A percentile compares a stretch with the other conserved stretches of the same genome.
Evolutionary conservation across 768 basidiomycete species (phyloP).

Genomic region (Rhizopogon vinicolor): DNA sequence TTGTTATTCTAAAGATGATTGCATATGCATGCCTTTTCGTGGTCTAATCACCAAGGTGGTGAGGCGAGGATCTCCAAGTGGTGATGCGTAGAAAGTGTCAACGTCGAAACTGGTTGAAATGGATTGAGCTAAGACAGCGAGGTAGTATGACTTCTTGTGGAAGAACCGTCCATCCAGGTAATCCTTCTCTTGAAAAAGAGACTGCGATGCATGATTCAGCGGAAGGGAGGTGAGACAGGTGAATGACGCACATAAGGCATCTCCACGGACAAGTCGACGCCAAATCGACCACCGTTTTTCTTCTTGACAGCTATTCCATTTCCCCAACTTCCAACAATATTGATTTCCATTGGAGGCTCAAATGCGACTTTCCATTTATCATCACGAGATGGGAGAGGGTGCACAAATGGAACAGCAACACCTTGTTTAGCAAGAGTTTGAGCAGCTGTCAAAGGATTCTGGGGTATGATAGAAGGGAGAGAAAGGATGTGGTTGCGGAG

Average conservation of each 20-base stretch:
- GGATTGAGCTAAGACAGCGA: constrained; percentile 70
- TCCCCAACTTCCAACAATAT: constrained; percentile 84
- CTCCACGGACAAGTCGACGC: constrained; percentile 77
- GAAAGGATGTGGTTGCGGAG: constrained; percentile 63
- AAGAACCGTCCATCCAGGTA: constrained; percentile 86
- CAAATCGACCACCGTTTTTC: constrained; percentile 59
- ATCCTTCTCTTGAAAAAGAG: constrained; percentile 94
- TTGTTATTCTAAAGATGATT: constrained; percentile 23
- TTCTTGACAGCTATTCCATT: constrained; percentile 71
- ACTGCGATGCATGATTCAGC: constrained; percentile 29
- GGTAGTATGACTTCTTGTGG: constrained; percentile 88
- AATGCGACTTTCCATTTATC: constrained; percentile 89
- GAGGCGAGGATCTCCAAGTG: constrained; percentile 56
- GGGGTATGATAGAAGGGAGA: constrained; percentile 51
- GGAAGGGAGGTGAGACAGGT: neutral
- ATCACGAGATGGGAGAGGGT: constrained; percentile 69
- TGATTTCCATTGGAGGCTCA: constrained; percentile 70
- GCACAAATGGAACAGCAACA: constrained; percentile 62
- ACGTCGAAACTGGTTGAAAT: constrained; percentile 46
- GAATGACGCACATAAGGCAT: constrained; percentile 71
- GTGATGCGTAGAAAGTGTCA: constrained; percentile 57
- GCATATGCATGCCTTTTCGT: constrained; percentile 38
- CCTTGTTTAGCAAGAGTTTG: constrained; percentile 47
- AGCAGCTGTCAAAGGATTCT: constrained; percentile 66
- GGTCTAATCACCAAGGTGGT: constrained; percentile 62